Evolutionary conservation across 345 rosid species (phyloP).

Genomic region (Citrus sinensis): DVS_A1.0 CM039163.1:2594501-2595000

Average conservation of each 20-base stretch:
- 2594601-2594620: conserved; percentile 11
- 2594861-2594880: conserved; percentile 42
- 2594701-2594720: conserved; percentile 22
- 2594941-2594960: conserved; percentile 96
- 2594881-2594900: conserved; percentile 87
- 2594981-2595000: conserved; percentile 93
- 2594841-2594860: conserved; percentile 58
- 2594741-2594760: conserved; percentile 22
- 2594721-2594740: conserved; percentile 18
- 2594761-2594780: conserved; percentile 25
- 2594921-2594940: conserved; percentile 92
- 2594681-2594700: conserved; percentile 17
- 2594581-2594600: conserved; percentile 11
- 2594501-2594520: conserved; percentile 15
- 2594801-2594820: conserved; percentile 56
- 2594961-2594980: conserved; percentile 81
- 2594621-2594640: background rate
- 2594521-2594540: conserved; percentile 25
- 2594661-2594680: conserved; percentile 14
- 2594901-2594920: conserved; percentile 98
- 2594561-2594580: background rate
- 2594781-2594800: conserved; percentile 43
- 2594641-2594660: conserved; percentile 17
- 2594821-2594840: conserved; percentile 60
- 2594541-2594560: conserved; percentile 16